phyloP scores from a whole-genome alignment of 257 asterid species.

The Euphrasia confusa region DNA sequence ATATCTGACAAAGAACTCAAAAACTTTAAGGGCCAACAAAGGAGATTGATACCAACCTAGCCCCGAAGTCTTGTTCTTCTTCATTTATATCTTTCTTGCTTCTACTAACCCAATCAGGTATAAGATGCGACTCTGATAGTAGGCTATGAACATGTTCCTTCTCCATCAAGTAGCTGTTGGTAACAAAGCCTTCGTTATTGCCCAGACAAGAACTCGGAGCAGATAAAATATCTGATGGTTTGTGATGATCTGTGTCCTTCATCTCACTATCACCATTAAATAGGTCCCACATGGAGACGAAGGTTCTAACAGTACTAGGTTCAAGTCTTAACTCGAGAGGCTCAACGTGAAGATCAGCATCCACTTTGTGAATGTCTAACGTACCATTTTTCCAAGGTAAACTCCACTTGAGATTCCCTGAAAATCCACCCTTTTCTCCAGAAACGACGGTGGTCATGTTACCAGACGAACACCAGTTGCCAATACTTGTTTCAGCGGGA shows the following conservation, averaged over 20 bases:
- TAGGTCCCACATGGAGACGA: constrained; percentile 60
- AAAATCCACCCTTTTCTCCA: constrained; percentile 76
- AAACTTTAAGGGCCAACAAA: not conserved
- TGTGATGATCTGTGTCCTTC: constrained; percentile 28
- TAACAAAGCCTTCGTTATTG: constrained; percentile 32
- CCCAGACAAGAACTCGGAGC: constrained; percentile 37
- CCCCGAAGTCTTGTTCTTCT: constrained; percentile 88
- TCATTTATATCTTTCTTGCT: constrained; percentile 39
- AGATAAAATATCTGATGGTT: constrained; percentile 38
- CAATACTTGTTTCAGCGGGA: constrained; percentile 37
- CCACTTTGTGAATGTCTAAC: constrained; percentile 72
- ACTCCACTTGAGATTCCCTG: constrained; percentile 71
- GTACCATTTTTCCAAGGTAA: constrained; percentile 98
- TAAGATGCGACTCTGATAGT: constrained; percentile 81
- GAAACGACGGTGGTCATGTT: constrained; percentile 51
- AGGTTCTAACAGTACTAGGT: constrained; percentile 58
- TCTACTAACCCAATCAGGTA: constrained; percentile 82
- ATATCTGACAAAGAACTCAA: constrained; percentile 12
- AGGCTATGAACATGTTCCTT: constrained; percentile 49
- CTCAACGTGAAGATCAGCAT: constrained; percentile 72
- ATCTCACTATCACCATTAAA: constrained; percentile 44
- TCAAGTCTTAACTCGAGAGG: constrained; percentile 73
- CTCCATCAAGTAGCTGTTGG: constrained; percentile 35
- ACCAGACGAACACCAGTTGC: constrained; percentile 43
- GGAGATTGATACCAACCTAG: constrained; percentile 54